Conservation (phyloP, 1,284 basidiomycete genomes). For the Irpex sp. region DNA sequence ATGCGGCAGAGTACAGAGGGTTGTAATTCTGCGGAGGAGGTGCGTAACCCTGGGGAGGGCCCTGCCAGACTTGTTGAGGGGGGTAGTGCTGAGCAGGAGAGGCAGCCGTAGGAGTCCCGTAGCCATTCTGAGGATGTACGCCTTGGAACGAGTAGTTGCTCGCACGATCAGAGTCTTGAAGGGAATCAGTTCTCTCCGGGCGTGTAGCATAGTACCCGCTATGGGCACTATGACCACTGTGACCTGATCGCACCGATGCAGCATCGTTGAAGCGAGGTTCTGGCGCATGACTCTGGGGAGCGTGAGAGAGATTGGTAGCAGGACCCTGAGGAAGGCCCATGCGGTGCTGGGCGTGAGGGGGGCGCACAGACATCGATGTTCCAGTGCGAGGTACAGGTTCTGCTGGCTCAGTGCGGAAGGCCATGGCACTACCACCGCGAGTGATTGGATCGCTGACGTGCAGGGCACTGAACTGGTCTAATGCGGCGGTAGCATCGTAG, state of each 20-base stretch:
- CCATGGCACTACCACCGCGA: constrained; percentile 16
- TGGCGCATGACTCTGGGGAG: constrained; percentile 19
- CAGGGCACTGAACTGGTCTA: constrained; percentile 47
- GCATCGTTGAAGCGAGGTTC: constrained; percentile 17
- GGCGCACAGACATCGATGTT: constrained; percentile 50
- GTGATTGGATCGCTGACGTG: constrained; percentile 38
- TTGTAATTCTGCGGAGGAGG: constrained; percentile 44
- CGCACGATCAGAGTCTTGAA: constrained; percentile 26
- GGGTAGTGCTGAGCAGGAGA: constrained; percentile 26
- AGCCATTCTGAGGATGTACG: constrained; percentile 10
- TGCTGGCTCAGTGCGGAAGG: constrained; percentile 7
- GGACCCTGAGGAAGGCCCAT: constrained; percentile 21
- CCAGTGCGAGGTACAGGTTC: constrained; percentile 38
- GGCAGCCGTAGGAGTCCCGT: constrained; percentile 4
- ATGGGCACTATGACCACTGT: constrained; percentile 22
- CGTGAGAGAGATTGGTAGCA: constrained; percentile 15
- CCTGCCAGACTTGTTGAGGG: constrained; percentile 29
- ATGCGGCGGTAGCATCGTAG: constrained; percentile 40
- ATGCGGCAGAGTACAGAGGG: constrained; percentile 67
- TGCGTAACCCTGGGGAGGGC: constrained; percentile 30
- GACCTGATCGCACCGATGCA: constrained; percentile 26
- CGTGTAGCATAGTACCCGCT: constrained; percentile 23
- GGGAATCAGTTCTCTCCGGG: constrained; percentile 19
- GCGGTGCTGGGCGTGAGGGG: constrained; percentile 13
- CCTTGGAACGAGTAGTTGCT: constrained; percentile 36